Evolutionary conservation across 768 basidiomycete species (phyloP), one percentile per base, ranked within the genome.

Genomic region (Tephrocybe sp.): DNA sequence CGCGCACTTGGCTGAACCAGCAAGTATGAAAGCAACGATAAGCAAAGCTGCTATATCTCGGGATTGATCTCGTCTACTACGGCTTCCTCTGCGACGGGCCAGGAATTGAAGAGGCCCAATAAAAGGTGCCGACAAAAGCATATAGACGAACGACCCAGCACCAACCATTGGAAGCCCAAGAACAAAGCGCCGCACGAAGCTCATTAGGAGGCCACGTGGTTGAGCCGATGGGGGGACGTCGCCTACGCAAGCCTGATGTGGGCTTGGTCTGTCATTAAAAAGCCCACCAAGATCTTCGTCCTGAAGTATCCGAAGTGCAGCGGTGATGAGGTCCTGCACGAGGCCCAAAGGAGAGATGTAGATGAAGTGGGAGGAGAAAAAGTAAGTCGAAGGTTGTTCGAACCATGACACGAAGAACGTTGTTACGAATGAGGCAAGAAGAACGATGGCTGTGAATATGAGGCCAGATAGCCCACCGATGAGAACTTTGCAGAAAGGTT

Each of bases 161-260:
- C 89, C 89, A 11, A 92, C 77, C 49, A 91, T 74, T 24, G 90
- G 89, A 12, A 92, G 70, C 19, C 90, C 90, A 21, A 92, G 63
- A 11, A 92, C 56, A 63, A 92, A 86, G n/a, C 89, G 82, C 34
- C 78, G 80, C 44, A 87, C 53, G 56, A 90, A 80, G 26, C 75
- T 71, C 50, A 67, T 71, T 9, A 89, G 32, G 32, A 88, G 49
- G 30, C 84, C 71, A 12, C 57, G 48, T 44, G 49, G 30, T 58
- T 61, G 42, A 47, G 54, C 51, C 61, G 59, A 47, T 36, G 52
- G 55, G 50, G 52, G 36, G 19, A 53, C 27, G 32, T 21, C 48
- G 44, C 40, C 47, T 51, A 35, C 11, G 43, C 24, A 16, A 50
- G 49, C 35, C 42, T 31, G 55, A 24, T 37, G 9, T 44, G 41